Evolutionary conservation across 1,284 basidiomycete genomes (phyloP).

Genomic region (Volvariella surrecta): DNA sequence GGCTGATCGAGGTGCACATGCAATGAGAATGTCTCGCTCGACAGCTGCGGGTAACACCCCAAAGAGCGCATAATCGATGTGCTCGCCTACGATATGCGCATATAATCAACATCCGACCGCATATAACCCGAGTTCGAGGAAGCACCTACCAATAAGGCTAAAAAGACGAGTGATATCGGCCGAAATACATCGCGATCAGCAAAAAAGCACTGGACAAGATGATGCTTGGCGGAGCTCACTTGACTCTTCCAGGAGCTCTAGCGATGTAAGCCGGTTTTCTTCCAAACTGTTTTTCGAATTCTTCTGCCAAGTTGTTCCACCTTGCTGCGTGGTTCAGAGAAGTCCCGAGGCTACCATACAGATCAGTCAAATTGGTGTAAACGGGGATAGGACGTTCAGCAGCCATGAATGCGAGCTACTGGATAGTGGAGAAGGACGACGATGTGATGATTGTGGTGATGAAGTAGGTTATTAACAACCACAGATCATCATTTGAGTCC

Average conservation of each 20-base stretch:
- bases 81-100: constrained; percentile 52
- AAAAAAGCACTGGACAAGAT: not conserved
- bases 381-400: constrained; percentile 56
- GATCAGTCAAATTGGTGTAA: constrained; percentile 50
- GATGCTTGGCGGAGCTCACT: no score
- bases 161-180: not conserved
- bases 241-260: constrained; percentile 80
- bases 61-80: constrained; percentile 81
- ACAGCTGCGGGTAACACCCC: constrained; percentile 80
- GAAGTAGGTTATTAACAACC: no score
- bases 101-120: not conserved
- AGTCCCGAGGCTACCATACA: constrained; percentile 48
- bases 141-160: constrained; percentile 7
- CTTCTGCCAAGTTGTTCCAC: constrained; percentile 55
- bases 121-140: not conserved
- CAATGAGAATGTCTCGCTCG: constrained; percentile 81
- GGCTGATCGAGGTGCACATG: constrained; percentile 47
- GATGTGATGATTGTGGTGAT: no score
- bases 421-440: no score
- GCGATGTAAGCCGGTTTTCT: constrained; percentile 62
- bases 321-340: constrained; percentile 54
- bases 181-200: not conserved
- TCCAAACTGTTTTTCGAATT: constrained; percentile 62
- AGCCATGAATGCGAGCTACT: no score
- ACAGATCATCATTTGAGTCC: no score